Evolutionary conservation across 75 land plant species (phyloP).

Genomic region (Cupressus sempervirens): DNA sequence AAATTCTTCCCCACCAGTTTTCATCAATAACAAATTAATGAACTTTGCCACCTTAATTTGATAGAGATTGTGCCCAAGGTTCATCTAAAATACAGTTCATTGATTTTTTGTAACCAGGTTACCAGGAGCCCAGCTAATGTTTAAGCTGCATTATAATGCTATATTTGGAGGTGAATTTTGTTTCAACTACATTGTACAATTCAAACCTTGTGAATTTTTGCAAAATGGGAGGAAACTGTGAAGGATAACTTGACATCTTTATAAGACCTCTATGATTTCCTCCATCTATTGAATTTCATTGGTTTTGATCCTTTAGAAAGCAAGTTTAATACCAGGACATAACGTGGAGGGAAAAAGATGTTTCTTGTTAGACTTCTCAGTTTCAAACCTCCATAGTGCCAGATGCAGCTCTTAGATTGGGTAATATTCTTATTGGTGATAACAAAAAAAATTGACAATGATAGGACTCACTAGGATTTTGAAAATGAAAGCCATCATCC

Average conservation of each 20-base stretch:
- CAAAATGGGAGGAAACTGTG: neutral
- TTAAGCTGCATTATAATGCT: neutral
- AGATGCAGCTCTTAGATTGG: neutral
- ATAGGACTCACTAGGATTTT: neutral
- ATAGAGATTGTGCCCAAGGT: neutral
- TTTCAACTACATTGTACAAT: neutral
- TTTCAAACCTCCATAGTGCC: neutral
- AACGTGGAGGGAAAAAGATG: neutral
- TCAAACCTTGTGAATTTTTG: neutral
- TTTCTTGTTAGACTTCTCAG: neutral
- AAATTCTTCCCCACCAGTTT: neutral
- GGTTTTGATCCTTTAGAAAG: neutral
- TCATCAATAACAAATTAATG: neutral
- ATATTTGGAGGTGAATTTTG: neutral
- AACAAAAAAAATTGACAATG: neutral
- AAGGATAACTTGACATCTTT: neutral
- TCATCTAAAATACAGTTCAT: neutral
- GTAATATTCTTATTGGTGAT: neutral
- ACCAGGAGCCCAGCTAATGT: neutral
- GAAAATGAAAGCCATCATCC: neutral
- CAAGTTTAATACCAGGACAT: neutral
- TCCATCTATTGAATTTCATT: neutral
- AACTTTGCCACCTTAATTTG: neutral
- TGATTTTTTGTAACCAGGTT: neutral
- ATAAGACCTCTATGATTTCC: neutral